These are phyloP conservation scores for Calonectria ilicicola DNA, from an alignment of 2,329 filamentous ascomycete genomes.

Conservation along the genomic window DNA sequence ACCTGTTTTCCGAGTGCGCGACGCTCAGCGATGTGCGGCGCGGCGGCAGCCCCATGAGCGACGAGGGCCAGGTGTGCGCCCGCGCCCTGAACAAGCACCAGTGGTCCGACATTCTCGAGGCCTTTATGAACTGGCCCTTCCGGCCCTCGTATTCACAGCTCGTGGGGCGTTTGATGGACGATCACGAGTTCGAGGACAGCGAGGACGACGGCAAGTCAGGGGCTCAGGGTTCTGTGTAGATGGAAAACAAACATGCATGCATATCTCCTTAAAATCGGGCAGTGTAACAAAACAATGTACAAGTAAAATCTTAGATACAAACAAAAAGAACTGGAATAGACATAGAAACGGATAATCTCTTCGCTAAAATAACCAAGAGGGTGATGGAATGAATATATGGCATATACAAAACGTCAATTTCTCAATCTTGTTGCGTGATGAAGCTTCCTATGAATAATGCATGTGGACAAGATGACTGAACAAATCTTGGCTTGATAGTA, in stretches of 20 bases:
- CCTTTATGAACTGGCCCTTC: conserved; percentile 77
- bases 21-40: conserved; percentile 59
- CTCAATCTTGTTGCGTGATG: not conserved
- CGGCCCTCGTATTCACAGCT: conserved; percentile 62
- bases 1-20: conserved; percentile 62
- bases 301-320: not conserved
- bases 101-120: conserved; percentile 68
- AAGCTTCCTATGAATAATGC: too few species aligned
- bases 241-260: not conserved
- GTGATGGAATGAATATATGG: not conserved
- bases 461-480: too few species aligned
- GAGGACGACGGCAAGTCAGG: conserved; percentile 42
- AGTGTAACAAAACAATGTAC: not conserved
- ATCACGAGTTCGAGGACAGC: conserved; percentile 34
- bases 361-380: not conserved
- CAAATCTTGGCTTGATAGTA: too few species aligned
- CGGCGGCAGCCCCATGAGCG: conserved; percentile 59
- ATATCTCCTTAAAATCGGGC: not conserved
- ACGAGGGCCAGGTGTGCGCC: conserved; percentile 56
- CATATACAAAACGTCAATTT: not conserved
- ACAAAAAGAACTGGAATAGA: not conserved
- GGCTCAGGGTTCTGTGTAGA: conserved; percentile 24
- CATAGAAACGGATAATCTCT: not conserved
- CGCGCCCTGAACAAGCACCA: conserved; percentile 65
- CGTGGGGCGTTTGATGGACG: conserved; percentile 55